Evolutionary conservation across 139 green algal species (phyloP).

Genomic region (Coelastrella sp.): DNA sequence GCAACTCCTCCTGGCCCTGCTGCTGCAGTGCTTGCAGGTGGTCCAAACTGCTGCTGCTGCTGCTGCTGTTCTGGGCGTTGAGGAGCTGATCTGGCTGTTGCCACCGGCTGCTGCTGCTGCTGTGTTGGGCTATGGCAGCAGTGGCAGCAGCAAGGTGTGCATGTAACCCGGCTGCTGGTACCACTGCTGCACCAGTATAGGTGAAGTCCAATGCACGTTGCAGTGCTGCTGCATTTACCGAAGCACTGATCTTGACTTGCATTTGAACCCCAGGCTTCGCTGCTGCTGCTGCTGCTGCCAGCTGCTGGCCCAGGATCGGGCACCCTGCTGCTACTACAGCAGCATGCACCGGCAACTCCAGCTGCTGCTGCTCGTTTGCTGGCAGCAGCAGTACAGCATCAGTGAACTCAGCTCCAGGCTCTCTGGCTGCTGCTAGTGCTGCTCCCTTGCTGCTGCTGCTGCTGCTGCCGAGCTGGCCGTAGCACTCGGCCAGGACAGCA

Average conservation of each 20-base stretch:
- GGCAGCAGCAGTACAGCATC: neutral
- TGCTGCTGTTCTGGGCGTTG: neutral
- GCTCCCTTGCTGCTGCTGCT: neutral
- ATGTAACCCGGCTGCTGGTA: neutral
- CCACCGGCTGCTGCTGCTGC: neutral
- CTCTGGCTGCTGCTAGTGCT: neutral
- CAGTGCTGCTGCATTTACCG: neutral
- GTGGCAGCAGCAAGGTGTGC: neutral
- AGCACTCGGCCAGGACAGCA: neutral
- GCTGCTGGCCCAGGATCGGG: neutral
- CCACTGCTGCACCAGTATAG: conserved; percentile 4
- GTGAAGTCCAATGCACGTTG: neutral
- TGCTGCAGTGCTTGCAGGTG: no score
- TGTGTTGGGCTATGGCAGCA: neutral
- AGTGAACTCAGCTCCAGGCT: neutral
- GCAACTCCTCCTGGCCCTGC: no score
- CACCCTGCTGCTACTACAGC: conserved; percentile 2
- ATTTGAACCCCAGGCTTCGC: neutral
- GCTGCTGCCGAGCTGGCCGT: neutral
- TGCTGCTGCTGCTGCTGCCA: neutral
- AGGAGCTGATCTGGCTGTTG: neutral
- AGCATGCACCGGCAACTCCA: neutral
- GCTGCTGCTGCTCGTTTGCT: neutral
- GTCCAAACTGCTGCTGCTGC: neutral
- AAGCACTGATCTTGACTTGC: neutral